A percentile compares a stretch with the other conserved stretches of the same genome.
Conservation (phyloP, 208 protist genomes). For the Leishmania guyanensis region DNA sequence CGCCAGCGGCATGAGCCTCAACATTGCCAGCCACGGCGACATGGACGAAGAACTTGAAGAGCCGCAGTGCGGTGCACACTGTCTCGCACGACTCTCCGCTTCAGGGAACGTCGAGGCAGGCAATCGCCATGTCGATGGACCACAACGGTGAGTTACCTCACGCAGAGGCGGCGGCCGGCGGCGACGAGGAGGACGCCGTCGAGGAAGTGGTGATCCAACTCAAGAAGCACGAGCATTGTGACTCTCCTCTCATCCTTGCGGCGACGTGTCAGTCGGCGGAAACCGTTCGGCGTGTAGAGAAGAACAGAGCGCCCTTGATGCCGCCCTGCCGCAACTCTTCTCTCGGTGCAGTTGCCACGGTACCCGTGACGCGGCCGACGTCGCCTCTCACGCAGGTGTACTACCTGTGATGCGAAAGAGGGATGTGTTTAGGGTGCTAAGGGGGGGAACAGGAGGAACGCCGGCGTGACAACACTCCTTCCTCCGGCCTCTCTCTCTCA, state of each 20-base stretch:
- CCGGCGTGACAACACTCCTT: neutral
- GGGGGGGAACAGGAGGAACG: neutral
- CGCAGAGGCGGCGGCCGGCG: neutral
- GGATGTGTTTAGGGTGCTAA: neutral
- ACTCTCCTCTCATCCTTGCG: neutral
- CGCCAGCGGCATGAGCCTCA: neutral
- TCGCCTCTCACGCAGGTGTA: neutral
- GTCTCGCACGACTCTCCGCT: neutral
- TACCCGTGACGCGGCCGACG: neutral
- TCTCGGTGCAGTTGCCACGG: neutral
- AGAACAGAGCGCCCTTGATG: neutral
- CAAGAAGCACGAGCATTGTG: neutral
- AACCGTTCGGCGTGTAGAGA: neutral
- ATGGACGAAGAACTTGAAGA: neutral
- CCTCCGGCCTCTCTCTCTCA: neutral
- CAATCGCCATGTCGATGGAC: neutral
- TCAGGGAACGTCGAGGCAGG: neutral
- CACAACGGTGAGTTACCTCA: neutral
- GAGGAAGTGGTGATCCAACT: conserved; percentile 5
- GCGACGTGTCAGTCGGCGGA: neutral
- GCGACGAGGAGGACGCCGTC: neutral
- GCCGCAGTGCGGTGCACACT: neutral
- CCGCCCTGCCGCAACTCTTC: neutral
- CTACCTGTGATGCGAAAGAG: neutral
- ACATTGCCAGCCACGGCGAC: neutral